Percentiles rank a stretch among this genome's conserved stretches.
Conservation (phyloP, 495 filamentous ascomycete species). For the Glonium stellatum region DNA sequence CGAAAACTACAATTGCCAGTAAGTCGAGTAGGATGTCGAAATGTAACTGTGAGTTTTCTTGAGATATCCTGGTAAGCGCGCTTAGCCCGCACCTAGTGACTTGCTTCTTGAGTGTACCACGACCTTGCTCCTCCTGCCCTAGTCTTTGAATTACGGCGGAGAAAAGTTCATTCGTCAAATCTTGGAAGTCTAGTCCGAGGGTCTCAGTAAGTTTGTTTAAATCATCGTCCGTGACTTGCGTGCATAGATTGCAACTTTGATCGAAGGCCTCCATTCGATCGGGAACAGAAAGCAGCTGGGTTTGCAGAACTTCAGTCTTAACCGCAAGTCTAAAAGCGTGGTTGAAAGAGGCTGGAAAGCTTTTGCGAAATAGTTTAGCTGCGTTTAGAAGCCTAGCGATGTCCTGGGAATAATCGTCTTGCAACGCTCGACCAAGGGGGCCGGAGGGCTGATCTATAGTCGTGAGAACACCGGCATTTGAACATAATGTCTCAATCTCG, state of each 20-base stretch:
- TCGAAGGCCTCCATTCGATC: constrained; percentile 66
- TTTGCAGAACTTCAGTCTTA: constrained; percentile 59
- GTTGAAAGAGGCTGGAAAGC: constrained; percentile 16
- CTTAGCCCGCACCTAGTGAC: constrained; percentile 55
- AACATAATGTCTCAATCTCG: constrained; percentile 59
- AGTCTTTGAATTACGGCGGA: constrained; percentile 40
- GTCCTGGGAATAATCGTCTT: constrained; percentile 1
- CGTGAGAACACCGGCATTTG: constrained; percentile 42
- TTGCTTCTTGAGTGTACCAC: constrained; percentile 38
- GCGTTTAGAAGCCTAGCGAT: constrained; percentile 19
- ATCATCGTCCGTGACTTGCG: constrained; percentile 67
- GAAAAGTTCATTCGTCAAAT: constrained; percentile 49
- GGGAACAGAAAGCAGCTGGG: constrained; percentile 55
- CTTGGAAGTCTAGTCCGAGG: constrained; percentile 51
- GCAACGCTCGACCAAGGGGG: constrained; percentile 9
- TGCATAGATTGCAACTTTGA: constrained; percentile 61
- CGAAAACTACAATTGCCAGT: constrained; percentile 73
- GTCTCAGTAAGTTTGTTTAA: constrained; percentile 40
- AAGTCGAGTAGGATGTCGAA: constrained; percentile 68
- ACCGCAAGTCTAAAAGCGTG: constrained; percentile 11
- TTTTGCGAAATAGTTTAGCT: constrained; percentile 15
- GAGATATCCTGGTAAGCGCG: constrained; percentile 63
- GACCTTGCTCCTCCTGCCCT: constrained; percentile 27
- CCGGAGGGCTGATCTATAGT: neutral
- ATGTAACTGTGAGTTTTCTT: constrained; percentile 67